Evolutionary conservation across 176 grass and related monocot species (phyloP).

Genomic region (Typha latifolia): DNA sequence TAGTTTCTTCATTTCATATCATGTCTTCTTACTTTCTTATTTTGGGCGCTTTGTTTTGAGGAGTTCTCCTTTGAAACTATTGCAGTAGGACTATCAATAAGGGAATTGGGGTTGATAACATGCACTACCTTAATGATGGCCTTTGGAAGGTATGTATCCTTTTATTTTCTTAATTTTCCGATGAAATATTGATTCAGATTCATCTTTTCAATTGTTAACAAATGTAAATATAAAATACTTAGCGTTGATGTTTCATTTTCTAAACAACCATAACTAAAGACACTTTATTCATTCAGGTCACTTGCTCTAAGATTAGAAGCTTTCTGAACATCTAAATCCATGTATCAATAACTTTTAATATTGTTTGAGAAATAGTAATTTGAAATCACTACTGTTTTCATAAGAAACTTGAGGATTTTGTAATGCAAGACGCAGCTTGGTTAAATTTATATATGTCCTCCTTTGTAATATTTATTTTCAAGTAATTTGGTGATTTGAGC

Average conservation of each 20-base stretch:
- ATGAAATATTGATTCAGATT: not conserved
- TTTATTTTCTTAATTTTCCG: not conserved
- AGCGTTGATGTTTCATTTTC: not conserved
- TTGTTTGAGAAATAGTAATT: not conserved
- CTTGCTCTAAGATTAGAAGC: too few relatives aligned
- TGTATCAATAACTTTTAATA: not conserved
- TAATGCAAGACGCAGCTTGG: not conserved
- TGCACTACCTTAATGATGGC: conserved; percentile 99
- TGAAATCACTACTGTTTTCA: not conserved
- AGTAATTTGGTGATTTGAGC: too few relatives aligned
- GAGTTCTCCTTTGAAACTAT: not conserved
- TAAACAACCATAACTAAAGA: too few relatives aligned
- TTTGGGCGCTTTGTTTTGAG: not conserved
- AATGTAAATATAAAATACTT: not conserved
- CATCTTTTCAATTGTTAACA: not conserved
- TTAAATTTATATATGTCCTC: not conserved
- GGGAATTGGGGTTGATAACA: conserved; percentile 96
- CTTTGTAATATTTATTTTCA: too few relatives aligned
- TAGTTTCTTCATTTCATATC: too few relatives aligned
- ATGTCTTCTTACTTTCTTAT: not conserved
- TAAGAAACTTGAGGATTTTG: not conserved
- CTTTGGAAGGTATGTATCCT: conserved; percentile 77
- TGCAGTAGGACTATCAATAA: conserved; percentile 86
- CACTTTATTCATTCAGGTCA: too few relatives aligned
- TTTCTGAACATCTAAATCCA: not conserved